Evolutionary conservation across 2,329 filamentous ascomycete genomes (phyloP).

Genomic region (Conoideocrella luteorostrata): DNA sequence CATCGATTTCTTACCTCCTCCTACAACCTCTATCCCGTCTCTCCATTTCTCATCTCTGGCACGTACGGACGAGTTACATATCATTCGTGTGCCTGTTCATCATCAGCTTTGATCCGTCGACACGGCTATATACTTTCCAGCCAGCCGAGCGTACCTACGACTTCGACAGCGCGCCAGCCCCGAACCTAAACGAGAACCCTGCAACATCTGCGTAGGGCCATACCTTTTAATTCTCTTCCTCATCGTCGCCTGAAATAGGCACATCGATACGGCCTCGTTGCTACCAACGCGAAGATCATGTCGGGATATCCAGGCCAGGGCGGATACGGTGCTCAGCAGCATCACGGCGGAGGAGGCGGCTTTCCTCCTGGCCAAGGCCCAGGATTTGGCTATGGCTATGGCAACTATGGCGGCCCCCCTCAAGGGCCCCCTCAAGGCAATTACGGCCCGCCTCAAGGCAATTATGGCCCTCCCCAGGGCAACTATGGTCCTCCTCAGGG

Average conservation of each 20-base stretch:
- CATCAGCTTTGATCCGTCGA: too few species aligned
- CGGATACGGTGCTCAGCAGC: constrained; percentile 27
- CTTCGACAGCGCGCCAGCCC: not conserved
- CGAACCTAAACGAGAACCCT: too few species aligned
- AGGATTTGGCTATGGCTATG: constrained; percentile 25
- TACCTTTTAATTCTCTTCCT: too few species aligned
- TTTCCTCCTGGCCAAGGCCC: constrained; percentile 16
- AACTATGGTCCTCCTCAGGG: constrained; percentile 16
- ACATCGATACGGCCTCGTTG: too few species aligned
- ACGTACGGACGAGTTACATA: too few species aligned
- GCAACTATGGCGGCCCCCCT: constrained; percentile 19
- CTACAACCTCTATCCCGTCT: too few species aligned
- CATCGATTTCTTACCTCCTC: not conserved
- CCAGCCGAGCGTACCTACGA: not conserved
- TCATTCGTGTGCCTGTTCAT: too few species aligned
- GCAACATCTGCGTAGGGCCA: too few species aligned
- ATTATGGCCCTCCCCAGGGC: constrained; percentile 17
- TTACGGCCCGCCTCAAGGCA: constrained; percentile 17
- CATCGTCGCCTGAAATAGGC: too few species aligned
- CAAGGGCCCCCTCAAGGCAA: constrained; percentile 15
- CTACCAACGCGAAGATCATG: constrained; percentile 18
- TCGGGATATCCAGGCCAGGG: constrained; percentile 37
- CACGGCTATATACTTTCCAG: too few species aligned
- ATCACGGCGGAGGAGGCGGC: constrained; percentile 23
- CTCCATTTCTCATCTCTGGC: too few species aligned